Conservation (phyloP, 768 basidiomycete species). For the Pulveroboletus sp. region DNA sequence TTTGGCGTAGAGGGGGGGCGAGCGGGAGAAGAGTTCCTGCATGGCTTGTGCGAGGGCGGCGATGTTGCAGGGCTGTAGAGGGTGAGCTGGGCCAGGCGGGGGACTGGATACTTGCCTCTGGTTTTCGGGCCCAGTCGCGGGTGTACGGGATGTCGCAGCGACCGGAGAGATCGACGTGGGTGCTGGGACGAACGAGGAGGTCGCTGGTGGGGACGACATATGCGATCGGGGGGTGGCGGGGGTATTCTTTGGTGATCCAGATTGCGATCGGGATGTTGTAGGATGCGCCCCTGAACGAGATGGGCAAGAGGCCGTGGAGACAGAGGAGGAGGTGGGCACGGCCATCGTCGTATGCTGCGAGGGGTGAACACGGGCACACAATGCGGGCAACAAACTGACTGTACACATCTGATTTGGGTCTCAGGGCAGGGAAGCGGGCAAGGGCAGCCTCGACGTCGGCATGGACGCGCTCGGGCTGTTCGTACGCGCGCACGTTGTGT, state of each 20-base stretch:
- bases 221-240: slow-evolving; percentile 73
- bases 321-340: slow-evolving; percentile 89
- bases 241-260: slow-evolving; percentile 87
- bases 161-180: slow-evolving; percentile 79
- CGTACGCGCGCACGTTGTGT: slow-evolving; percentile 59
- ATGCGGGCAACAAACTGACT: slow-evolving; percentile 37
- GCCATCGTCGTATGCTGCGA: slow-evolving; percentile 88
- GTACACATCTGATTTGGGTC: slow-evolving; percentile 82
- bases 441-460: slow-evolving; percentile 64
- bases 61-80: slow-evolving; percentile 70
- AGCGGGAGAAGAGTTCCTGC: slow-evolving; percentile 77
- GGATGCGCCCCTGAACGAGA: slow-evolving; percentile 65
- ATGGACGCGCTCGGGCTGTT: slow-evolving; percentile 53
- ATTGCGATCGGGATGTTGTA: slow-evolving; percentile 95
- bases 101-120: slow-evolving; percentile 43
- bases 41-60: slow-evolving; percentile 70
- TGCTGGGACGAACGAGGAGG: slow-evolving; percentile 82
- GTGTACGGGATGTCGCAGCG: slow-evolving; percentile 67
- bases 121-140: slow-evolving; percentile 75
- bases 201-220: slow-evolving; percentile 91
- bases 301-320: slow-evolving; percentile 88
- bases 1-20: slow-evolving; percentile 90
- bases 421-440: slow-evolving; percentile 49
- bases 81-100: slow-evolving; percentile 5
- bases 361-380: not conserved